Percentiles rank a stretch among this genome's conserved stretches.
These are phyloP conservation scores for Trichoderma citrinoviride DNA, from an alignment of 2,329 filamentous ascomycete species.

Conservation along the genomic window DNA sequence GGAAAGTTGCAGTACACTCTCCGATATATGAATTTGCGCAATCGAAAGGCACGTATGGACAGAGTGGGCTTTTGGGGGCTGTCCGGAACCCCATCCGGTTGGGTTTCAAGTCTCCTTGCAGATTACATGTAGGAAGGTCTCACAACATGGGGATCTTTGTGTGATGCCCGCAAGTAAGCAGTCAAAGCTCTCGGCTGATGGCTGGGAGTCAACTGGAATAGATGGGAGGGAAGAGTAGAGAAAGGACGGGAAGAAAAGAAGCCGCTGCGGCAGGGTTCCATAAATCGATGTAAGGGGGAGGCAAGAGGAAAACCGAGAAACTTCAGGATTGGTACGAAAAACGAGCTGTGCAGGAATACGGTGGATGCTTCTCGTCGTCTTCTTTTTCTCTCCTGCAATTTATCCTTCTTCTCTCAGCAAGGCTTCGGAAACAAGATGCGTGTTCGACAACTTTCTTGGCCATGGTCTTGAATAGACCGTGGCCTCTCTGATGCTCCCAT, in stretches of 20 bases:
- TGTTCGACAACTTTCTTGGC: too few species aligned
- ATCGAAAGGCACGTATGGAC: not conserved
- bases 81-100: conserved; percentile 6
- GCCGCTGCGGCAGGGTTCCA: conserved; percentile 11
- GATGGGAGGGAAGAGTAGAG: not conserved
- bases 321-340: not conserved
- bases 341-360: not conserved
- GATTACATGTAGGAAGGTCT: not conserved
- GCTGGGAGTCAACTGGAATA: not conserved
- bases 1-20: not conserved
- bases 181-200: not conserved
- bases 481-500: not conserved
- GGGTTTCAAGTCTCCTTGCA: conserved; percentile 8
- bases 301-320: not conserved
- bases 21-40: not conserved
- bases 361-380: not conserved
- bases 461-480: too few species aligned
- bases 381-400: not conserved
- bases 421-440: not conserved
- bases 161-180: not conserved
- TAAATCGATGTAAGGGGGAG: conserved; percentile 12
- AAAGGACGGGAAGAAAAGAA: not conserved
- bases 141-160: not conserved
- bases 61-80: conserved; percentile 7
- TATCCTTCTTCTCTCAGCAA: not conserved